Evolutionary conservation across 306 rosid species (phyloP).

Genomic region (Luffa aegyptiaca): DNA sequence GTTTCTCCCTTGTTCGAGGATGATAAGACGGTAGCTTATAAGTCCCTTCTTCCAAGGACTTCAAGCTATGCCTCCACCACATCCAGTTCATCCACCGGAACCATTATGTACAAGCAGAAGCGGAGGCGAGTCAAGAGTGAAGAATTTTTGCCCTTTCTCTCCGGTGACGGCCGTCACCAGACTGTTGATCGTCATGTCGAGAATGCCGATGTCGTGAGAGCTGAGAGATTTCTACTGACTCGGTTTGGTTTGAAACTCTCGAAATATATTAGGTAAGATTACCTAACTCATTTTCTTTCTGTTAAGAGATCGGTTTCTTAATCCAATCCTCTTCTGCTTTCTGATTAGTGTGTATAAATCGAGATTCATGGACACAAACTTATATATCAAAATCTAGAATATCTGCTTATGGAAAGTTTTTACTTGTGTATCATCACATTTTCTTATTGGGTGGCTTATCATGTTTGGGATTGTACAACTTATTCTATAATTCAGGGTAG

Average conservation of each 20-base stretch:
- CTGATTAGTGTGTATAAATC: neutral
- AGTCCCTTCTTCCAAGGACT: slow-evolving; percentile 37
- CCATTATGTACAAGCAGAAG: slow-evolving; percentile 35
- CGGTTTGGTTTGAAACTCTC: slow-evolving; percentile 60
- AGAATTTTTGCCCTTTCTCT: slow-evolving; percentile 26
- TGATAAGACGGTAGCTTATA: slow-evolving; percentile 16
- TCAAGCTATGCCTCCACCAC: slow-evolving; percentile 31
- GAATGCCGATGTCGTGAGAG: slow-evolving; percentile 30
- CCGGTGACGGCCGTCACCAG: slow-evolving; percentile 4
- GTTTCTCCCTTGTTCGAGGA: slow-evolving; percentile 29
- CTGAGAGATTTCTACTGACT: slow-evolving; percentile 53
- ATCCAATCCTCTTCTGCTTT: neutral
- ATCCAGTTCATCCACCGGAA: neutral
- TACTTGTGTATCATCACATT: neutral
- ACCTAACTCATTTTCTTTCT: neutral
- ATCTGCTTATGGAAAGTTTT: neutral
- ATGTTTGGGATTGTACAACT: neutral
- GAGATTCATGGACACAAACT: neutral
- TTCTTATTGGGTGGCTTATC: neutral
- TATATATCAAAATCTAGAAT: neutral
- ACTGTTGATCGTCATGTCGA: slow-evolving; percentile 32
- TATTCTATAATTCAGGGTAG: slow-evolving; percentile 59
- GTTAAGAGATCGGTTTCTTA: neutral
- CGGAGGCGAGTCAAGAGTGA: slow-evolving; percentile 61
- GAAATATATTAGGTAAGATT: slow-evolving; percentile 54